Evolutionary conservation across 78 protist genomes (phyloP).

Genomic region (Planoprotostelium fungivorum): DNA sequence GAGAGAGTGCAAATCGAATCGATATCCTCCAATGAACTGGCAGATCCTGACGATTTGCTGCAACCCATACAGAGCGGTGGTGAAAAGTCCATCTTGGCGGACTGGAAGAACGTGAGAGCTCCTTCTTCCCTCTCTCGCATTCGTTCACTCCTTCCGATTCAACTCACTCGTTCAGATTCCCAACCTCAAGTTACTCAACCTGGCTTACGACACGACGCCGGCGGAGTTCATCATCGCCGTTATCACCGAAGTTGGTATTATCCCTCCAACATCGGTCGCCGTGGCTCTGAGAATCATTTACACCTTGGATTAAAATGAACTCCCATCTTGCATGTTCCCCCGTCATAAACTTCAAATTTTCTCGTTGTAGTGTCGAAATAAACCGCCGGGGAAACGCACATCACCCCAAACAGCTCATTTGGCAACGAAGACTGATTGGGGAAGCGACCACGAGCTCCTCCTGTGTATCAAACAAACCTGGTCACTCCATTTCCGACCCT

Average conservation of each 20-base stretch:
- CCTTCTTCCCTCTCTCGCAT: background rate
- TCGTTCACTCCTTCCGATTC: background rate
- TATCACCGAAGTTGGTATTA: constrained; percentile 90
- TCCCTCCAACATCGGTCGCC: constrained; percentile 95
- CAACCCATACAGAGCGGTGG: constrained; percentile 42
- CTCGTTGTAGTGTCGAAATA: too few species aligned
- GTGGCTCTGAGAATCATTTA: constrained; percentile 74
- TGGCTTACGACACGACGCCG: constrained; percentile 94
- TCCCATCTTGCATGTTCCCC: too few species aligned
- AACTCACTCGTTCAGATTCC: background rate
- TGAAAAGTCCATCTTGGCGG: constrained; percentile 12
- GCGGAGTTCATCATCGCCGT: constrained; percentile 81
- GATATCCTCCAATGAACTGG: constrained; percentile 89
- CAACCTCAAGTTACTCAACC: constrained; percentile 78
- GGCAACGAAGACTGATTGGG: too few species aligned
- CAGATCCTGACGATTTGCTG: constrained; percentile 55
- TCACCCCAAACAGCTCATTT: too few species aligned
- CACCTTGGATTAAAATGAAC: background rate
- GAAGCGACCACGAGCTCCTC: too few species aligned
- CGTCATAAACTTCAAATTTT: too few species aligned
- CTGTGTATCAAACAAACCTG: too few species aligned
- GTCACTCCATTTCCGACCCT: too few species aligned
- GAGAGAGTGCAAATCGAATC: constrained; percentile 86
- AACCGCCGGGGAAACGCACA: too few species aligned
- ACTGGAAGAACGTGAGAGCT: constrained; percentile 28